Evolutionary conservation across 2,329 filamentous ascomycete genomes (phyloP).

Genomic region (Fusarium pseudoanthophilum): DNA sequence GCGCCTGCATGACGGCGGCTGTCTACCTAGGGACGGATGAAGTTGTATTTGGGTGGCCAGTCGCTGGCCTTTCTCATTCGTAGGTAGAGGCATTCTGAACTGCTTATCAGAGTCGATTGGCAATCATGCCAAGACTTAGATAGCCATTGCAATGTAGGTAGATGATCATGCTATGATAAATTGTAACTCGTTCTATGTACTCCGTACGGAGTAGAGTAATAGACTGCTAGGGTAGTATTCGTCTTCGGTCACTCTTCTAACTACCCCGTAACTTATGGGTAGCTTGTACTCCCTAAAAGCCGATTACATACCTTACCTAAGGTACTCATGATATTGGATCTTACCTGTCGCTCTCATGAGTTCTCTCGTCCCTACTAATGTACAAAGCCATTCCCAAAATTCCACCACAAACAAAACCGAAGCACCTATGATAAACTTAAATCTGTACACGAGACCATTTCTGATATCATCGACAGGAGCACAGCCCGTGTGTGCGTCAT

Average conservation of each 20-base stretch:
- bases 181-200: background rate
- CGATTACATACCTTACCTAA: background rate
- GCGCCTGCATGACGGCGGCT: background rate
- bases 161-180: background rate
- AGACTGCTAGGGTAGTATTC: background rate
- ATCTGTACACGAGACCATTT: slow-evolving; percentile 1
- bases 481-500: slow-evolving; percentile 13
- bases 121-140: background rate
- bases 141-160: background rate
- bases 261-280: background rate
- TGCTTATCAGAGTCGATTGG: background rate
- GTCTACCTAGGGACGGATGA: background rate
- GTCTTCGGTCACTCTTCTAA: background rate
- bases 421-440: background rate
- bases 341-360: background rate
- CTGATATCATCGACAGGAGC: background rate
- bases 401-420: background rate
- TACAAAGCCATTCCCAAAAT: background rate
- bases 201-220: too few species aligned
- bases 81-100: background rate
- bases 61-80: background rate
- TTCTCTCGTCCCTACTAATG: background rate
- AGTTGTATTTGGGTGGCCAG: background rate
- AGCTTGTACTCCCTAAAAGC: background rate
- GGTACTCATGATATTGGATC: background rate